Percentiles rank a stretch among this genome's conserved stretches.
phyloP scores from a whole-genome alignment of 768 basidiomycete species.

The Kwoniella mangroviensis region DNA sequence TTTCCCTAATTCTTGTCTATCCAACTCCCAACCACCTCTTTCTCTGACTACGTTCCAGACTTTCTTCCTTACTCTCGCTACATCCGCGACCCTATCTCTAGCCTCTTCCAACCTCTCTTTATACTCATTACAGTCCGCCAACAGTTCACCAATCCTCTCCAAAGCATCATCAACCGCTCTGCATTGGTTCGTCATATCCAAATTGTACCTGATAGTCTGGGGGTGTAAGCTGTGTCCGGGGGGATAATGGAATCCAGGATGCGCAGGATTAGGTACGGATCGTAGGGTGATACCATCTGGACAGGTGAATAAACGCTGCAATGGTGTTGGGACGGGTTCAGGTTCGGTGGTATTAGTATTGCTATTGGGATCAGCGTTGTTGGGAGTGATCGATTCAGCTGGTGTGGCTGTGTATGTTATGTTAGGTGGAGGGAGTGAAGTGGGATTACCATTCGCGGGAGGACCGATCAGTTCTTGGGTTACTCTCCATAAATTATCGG shows the following conservation, averaged over 20 bases:
- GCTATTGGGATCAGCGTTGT: neutral
- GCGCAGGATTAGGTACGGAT: constrained; percentile 30
- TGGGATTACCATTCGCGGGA: neutral
- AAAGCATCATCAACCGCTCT: constrained; percentile 52
- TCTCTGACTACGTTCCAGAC: constrained; percentile 57
- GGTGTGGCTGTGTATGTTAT: constrained; percentile 34
- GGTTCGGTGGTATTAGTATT: constrained; percentile 4
- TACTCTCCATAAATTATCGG: constrained; percentile 50
- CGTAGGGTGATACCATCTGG: constrained; percentile 48
- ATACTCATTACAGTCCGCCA: constrained; percentile 58
- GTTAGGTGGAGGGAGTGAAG: constrained; percentile 20
- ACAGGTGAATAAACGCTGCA: constrained; percentile 55
- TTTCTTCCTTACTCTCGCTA: constrained; percentile 54
- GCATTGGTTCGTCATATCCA: constrained; percentile 50
- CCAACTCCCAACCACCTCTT: constrained; percentile 48
- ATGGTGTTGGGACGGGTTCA: constrained; percentile 37
- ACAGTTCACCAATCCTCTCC: constrained; percentile 53
- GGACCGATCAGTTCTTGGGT: constrained; percentile 41
- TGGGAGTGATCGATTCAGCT: constrained; percentile 16
- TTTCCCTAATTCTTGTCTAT: constrained; percentile 18
- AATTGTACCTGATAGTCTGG: constrained; percentile 42
- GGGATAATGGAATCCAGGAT: constrained; percentile 31
- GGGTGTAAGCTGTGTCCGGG: constrained; percentile 27
- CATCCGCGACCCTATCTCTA: constrained; percentile 55
- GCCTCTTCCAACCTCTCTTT: constrained; percentile 57